These are phyloP conservation scores for Fusarium penzigii DNA, from an alignment of 2,329 filamentous ascomycete species.

Conservation along the genomic window DNA sequence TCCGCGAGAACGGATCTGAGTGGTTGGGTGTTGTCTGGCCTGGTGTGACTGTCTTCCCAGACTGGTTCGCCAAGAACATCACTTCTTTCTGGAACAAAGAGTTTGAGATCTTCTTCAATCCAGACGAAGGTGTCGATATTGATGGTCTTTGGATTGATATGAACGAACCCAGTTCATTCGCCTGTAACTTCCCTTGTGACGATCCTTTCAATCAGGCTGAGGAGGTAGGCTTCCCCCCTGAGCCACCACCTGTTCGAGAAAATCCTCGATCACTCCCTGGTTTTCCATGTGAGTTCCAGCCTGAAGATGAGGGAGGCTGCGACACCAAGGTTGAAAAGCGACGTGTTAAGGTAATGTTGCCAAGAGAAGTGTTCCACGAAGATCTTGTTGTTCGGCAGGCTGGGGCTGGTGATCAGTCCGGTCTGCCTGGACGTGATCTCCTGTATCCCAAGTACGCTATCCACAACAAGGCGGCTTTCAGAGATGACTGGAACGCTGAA, in stretches of 20 bases:
- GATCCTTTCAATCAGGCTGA: constrained; percentile 42
- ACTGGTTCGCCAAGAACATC: constrained; percentile 72
- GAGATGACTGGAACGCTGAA: constrained; percentile 44
- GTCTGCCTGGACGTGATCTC: constrained; percentile 56
- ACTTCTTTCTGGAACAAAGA: constrained; percentile 70
- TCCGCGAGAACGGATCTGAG: constrained; percentile 54
- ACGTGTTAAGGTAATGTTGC: not conserved
- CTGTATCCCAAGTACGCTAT: constrained; percentile 77
- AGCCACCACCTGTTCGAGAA: constrained; percentile 61
- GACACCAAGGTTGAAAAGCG: not conserved
- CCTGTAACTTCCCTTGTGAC: constrained; percentile 36
- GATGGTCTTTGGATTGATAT: constrained; percentile 80
- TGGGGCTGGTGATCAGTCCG: constrained; percentile 51
- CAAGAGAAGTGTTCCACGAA: not conserved
- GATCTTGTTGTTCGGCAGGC: constrained; percentile 36
- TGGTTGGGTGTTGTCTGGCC: constrained; percentile 75
- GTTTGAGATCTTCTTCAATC: constrained; percentile 65
- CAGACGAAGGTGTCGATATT: constrained; percentile 67
- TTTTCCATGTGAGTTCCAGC: constrained; percentile 52
- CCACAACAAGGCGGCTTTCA: constrained; percentile 65
- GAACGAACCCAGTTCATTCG: constrained; percentile 41
- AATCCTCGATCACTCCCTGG: constrained; percentile 67
- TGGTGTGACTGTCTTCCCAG: constrained; percentile 70
- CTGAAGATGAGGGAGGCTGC: not conserved
- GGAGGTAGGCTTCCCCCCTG: constrained; percentile 39